Evolutionary conservation across 352 stramenopile genomes (phyloP), one percentile per base, ranked within the genome.

Genomic region (Phytophthora cryptogea): DNA sequence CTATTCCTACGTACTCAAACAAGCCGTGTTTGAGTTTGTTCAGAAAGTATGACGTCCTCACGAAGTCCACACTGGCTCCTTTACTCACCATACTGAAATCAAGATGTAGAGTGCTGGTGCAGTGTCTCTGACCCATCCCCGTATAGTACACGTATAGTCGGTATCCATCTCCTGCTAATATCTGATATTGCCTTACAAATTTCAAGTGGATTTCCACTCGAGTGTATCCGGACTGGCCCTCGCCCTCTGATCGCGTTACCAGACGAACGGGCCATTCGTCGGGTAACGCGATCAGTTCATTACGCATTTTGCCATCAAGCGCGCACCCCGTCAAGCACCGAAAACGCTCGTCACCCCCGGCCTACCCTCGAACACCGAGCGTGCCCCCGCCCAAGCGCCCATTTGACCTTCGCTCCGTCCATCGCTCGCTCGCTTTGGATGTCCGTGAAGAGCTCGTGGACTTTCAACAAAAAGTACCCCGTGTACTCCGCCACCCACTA

Each of bases 401-500:
- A 11, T 23, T 35, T 49, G 1, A 17, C 17, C 37, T 61, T 59
- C 48, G 44, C 23, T 61, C 49, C 56, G 41, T 72, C 54, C 46
- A 61, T 35, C 54, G 32, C 28, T 50, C 43, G 42, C 28, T 50
- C 43, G 42, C 63, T 47, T 76, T 90, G 68, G 70, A 91, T 91
- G 82, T 88, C 79, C 60, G 82, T 88, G 70, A 91, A 91, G 79
- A 77, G 82, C 67, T 76, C 78, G 64, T 91, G 82, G 82, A 91
- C 70, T 60, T 91, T 82, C 58, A 91, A 89, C 76, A 91, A 91
- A 69, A 91, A 91, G 71, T 91, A 91, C 79, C 63, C 79, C 59
- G 75, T 83, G 59, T 88, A 82, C 74, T 80, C 70, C 66, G 68
- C 82, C 62, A 82, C 63, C 54, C 73, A 89, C 75, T 91, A 91